Evolutionary conservation across 352 stramenopile species (phyloP), one percentile per base, ranked within the genome.

Genomic region (Pythium rhizo-oryzae): DNA sequence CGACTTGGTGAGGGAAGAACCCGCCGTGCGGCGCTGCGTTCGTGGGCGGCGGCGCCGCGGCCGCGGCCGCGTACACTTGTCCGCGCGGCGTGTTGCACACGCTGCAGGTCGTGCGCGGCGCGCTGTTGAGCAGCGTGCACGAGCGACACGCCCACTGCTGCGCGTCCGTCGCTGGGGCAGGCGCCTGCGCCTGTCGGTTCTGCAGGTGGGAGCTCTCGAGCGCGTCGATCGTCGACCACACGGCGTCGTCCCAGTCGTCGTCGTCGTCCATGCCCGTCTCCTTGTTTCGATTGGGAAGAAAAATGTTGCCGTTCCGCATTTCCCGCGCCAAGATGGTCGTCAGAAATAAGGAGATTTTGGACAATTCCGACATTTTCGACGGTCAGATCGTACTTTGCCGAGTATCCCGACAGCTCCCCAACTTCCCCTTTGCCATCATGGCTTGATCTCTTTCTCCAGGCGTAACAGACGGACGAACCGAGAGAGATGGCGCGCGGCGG

Each of bases 231-330:
- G 88, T 77, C 30, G 76, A 87, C 68, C 87, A 75, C 54, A 96
- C 69, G 66, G 80, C 86, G 71, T 94, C 88, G 70, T 96, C 88
- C 88, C 88, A 96, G 30, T 94, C 84, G 59, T 94, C 87, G 41
- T 91, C 87, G 46, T 93, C 84, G 69, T 76, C 61, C 56, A 70
- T 70, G 47, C 19, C 8, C 44, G 23, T 64, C 21, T 41, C 59
- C 15, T 18, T 24, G 16, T 46, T 54, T 33, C 5, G 25, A 6
- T 24, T 53, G n/a, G n/a, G 18, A 16, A 24, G n/a, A 21, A 55
- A n/a, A 51, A 59, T 67, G 68, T 74, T 74, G 61, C 61, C 41
- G 57, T 75, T 70, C 44, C 4, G 23, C 23, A 39, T 43, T 49
- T 46, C 43, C 59, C 51, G 37, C 56, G 65, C 57, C 49, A 16